phyloP scores from a whole-genome alignment of 2,329 filamentous ascomycete genomes.

The Aspergillus aculeatinus region DNA sequence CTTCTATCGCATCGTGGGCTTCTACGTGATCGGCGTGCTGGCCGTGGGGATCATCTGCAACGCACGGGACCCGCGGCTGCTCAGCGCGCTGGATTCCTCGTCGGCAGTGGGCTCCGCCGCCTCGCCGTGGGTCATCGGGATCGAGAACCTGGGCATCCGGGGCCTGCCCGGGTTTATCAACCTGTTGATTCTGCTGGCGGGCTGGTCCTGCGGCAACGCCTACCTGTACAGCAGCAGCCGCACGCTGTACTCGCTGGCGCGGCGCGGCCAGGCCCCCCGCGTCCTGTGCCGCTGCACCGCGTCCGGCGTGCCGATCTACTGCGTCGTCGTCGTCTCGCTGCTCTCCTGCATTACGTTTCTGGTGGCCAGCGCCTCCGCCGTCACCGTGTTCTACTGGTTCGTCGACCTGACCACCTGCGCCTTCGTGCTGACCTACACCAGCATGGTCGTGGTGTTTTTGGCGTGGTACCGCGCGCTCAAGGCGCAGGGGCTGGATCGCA shows the following conservation, averaged over 20 bases:
- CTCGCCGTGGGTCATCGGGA: constrained; percentile 72
- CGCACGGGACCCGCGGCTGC: too few relatives aligned
- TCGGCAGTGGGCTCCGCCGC: constrained; percentile 63
- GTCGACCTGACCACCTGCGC: constrained; percentile 54
- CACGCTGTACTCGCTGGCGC: constrained; percentile 48
- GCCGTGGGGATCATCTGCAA: constrained; percentile 20
- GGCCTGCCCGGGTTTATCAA: constrained; percentile 72
- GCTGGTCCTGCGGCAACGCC: constrained; percentile 68
- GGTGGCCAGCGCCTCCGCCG: constrained; percentile 49
- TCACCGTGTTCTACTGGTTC: constrained; percentile 70
- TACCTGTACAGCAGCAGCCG: constrained; percentile 57
- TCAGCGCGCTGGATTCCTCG: constrained; percentile 46
- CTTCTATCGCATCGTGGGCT: constrained; percentile 72
- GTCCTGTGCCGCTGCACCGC: constrained; percentile 60
- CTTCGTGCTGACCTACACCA: constrained; percentile 50
- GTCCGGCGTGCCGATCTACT: constrained; percentile 68
- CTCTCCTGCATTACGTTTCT: constrained; percentile 68
- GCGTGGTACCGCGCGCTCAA: constrained; percentile 42
- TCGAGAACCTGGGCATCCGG: constrained; percentile 62
- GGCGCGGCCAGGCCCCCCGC: constrained; percentile 53
- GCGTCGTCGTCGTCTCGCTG: constrained; percentile 61
- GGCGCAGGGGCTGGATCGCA: too few relatives aligned
- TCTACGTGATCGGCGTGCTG: constrained; percentile 72
- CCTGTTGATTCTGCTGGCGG: constrained; percentile 69
- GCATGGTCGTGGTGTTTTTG: constrained; percentile 68